Evolutionary conservation across 2,329 filamentous ascomycete genomes (phyloP).

Genomic region (Knoxdaviesia proteae): DNA sequence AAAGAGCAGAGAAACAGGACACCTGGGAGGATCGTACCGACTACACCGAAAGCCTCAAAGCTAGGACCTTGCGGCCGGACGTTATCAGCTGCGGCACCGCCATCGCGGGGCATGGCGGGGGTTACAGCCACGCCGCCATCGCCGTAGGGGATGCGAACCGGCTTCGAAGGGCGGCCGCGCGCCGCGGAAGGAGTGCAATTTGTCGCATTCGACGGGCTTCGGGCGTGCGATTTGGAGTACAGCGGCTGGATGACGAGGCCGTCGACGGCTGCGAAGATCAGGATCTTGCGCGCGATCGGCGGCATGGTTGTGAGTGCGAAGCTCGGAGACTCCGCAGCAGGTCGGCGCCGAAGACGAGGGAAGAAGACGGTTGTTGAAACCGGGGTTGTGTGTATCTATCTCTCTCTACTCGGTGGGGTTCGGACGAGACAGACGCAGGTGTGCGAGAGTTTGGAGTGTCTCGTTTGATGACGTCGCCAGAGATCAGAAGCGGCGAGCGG

Average conservation of each 20-base stretch:
- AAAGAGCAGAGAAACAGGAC: background rate
- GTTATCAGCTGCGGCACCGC: slow-evolving; percentile 8
- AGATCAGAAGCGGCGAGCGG: no score
- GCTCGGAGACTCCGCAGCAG: no score
- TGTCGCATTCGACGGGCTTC: no score
- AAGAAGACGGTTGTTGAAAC: no score
- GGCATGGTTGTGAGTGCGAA: slow-evolving; percentile 33
- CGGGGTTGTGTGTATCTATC: no score
- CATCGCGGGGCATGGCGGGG: slow-evolving; percentile 21
- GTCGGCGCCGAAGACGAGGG: no score
- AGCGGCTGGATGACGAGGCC: slow-evolving; percentile 64
- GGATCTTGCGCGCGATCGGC: slow-evolving; percentile 54
- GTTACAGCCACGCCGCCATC: slow-evolving; percentile 20
- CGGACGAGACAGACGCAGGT: no score
- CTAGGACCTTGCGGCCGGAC: slow-evolving; percentile 19
- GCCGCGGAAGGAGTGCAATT: no score
- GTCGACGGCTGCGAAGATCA: slow-evolving; percentile 64
- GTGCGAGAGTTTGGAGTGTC: no score
- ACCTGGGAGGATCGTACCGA: slow-evolving; percentile 21
- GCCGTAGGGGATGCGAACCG: slow-evolving; percentile 51
- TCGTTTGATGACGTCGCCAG: no score
- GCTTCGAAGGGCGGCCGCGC: slow-evolving; percentile 31
- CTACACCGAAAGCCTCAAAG: slow-evolving; percentile 38
- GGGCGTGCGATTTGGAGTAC: slow-evolving; percentile 19
- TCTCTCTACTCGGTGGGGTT: no score